These are phyloP conservation scores for Trichomonas tenax DNA, from an alignment of 208 protist genomes.

Conservation along the genomic window DNA sequence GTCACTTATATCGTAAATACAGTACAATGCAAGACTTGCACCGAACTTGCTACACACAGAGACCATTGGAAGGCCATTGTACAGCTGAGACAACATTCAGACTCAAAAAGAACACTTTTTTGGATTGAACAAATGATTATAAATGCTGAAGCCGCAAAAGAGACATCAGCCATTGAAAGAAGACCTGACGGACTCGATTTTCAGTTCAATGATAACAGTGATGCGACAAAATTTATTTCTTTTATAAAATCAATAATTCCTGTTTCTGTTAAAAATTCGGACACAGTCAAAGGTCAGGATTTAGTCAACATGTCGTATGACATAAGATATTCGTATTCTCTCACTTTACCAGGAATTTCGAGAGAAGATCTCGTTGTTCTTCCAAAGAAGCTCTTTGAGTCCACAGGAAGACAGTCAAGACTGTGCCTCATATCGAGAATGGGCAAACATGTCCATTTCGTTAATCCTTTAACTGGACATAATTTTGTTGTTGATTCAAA, in stretches of 20 bases:
- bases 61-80: conserved; percentile 17
- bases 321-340: background rate
- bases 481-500: background rate
- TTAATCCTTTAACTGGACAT: background rate
- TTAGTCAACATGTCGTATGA: background rate
- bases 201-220: background rate
- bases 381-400: background rate
- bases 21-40: background rate
- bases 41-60: background rate
- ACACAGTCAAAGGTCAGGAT: background rate
- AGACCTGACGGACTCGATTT: background rate
- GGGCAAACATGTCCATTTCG: background rate
- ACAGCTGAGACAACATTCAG: background rate
- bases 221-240: background rate
- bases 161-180: background rate
- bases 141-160: background rate
- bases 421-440: background rate
- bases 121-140: background rate
- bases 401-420: background rate
- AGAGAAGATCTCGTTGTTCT: background rate
- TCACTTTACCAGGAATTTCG: background rate
- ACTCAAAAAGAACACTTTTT: background rate
- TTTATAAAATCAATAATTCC: background rate
- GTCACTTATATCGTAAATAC: background rate
- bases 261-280: background rate